Evolutionary conservation across 1,139 yeast species (phyloP), one percentile per base, ranked within the genome.

Genomic region (Taphrina confusa): DNA sequence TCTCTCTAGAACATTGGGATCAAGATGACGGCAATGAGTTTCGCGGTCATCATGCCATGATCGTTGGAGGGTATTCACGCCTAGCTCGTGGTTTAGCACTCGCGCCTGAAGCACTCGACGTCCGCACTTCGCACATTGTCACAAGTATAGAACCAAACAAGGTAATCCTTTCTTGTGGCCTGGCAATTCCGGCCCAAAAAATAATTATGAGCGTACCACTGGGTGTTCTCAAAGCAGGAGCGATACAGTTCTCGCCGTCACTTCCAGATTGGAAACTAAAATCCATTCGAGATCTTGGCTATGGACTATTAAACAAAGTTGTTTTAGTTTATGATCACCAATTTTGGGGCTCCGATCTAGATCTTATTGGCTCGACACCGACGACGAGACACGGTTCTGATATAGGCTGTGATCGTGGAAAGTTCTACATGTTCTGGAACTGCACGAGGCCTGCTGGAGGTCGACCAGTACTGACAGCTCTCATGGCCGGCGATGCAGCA

Each of bases 11-110:
- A 12, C 69, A 74, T 28, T 76, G 79, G 79, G 75, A 75, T 44
- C 78, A 75, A 54, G 77, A 76, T 47, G 75, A 74, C 27, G 74
- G 74, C 3, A 71, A 74, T 51, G 72, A 75, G 54, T 75, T 76
- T 60, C 69, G 75, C 1, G 79, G 79, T 0, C 68, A 70, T 11
- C 76, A 74, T 60, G 71, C 76, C 0, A 73, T 74, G 70, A 66
- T 75, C 4, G 68, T 72, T 18, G 68, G 68, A 8, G 77, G 77
- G 1, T 73, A 71, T 66, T 68, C 69, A 65, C 67, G 74, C 0
- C 65, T 75, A 11, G 70, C 73, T 3, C 68, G 75, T 2, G 79
- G 78, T 6, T 65, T 76, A n/a, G 75, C 75, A 58, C 64, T 73
- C 1, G 71, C 71, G 27, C 77, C 78, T 1, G 70, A 70, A 12